These are phyloP conservation scores for Lablab purpureus DNA, from an alignment of 306 rosid genomes.

Conservation along the genomic window DNA sequence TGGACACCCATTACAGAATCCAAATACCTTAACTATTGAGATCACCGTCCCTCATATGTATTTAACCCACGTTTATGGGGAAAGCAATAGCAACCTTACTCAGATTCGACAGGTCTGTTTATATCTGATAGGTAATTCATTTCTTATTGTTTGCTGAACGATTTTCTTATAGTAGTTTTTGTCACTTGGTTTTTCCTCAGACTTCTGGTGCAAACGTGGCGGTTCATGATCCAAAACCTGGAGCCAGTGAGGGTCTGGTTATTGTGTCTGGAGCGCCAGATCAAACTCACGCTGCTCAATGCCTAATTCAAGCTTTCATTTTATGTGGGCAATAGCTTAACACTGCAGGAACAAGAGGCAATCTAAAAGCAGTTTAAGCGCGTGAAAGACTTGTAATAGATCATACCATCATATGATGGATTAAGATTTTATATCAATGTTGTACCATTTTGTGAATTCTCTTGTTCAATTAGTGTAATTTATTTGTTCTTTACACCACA, in stretches of 20 bases:
- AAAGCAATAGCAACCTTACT: conserved; percentile 63
- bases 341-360: conserved; percentile 25
- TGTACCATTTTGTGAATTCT: conserved; percentile 11
- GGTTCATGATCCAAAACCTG: conserved; percentile 68
- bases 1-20: conserved; percentile 58
- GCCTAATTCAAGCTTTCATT: conserved; percentile 91
- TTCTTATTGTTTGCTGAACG: conserved; percentile 7
- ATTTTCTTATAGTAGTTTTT: neutral
- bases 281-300: conserved; percentile 72
- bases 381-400: conserved; percentile 23
- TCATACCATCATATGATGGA: neutral
- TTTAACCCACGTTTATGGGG: conserved; percentile 70
- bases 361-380: conserved; percentile 5
- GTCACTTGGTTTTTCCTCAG: conserved; percentile 50
- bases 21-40: conserved; percentile 60
- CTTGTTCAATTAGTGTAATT: neutral
- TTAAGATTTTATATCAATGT: conserved; percentile 17
- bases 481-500: neutral
- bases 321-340: conserved; percentile 66
- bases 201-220: conserved; percentile 76
- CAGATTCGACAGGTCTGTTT: conserved; percentile 80
- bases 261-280: conserved; percentile 66
- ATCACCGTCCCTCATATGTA: conserved; percentile 68
- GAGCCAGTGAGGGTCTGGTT: conserved; percentile 65
- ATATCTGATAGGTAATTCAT: conserved; percentile 5